A percentile compares a stretch with the other conserved stretches of the same genome.
Conservation (phyloP, 164 flowering plant species). For the Warburgia ugandensis region DNA sequence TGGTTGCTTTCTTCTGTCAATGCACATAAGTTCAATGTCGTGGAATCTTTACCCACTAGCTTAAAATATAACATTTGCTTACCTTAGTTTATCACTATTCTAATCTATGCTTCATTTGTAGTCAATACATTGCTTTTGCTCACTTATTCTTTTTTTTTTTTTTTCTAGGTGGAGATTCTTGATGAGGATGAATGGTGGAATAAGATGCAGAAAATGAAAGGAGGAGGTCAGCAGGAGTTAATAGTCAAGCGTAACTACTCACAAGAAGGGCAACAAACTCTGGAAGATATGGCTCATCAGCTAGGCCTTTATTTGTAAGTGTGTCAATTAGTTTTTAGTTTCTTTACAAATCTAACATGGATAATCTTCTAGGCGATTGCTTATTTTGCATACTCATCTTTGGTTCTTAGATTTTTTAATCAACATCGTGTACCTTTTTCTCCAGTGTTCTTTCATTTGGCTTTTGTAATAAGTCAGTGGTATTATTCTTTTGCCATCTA, state of each 20-base stretch:
- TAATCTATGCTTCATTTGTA: neutral
- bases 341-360: neutral
- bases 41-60: too few species aligned
- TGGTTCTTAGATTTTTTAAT: neutral
- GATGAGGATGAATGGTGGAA: constrained; percentile 79
- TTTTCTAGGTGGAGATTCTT: constrained; percentile 45
- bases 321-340: neutral
- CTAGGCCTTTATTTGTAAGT: constrained; percentile 89
- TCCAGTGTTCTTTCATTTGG: too few species aligned
- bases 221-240: constrained; percentile 71
- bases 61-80: too few species aligned
- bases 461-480: neutral
- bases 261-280: constrained; percentile 53
- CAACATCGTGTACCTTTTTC: too few species aligned
- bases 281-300: constrained; percentile 71
- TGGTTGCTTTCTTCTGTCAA: too few species aligned
- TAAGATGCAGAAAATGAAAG: constrained; percentile 66
- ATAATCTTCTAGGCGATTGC: neutral
- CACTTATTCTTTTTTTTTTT: neutral
- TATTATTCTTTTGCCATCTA: neutral
- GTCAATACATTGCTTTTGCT: neutral
- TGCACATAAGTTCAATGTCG: too few species aligned
- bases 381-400: neutral
- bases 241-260: constrained; percentile 61
- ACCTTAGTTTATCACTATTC: too few species aligned